Percentiles rank a stretch among this genome's conserved stretches.
These are phyloP conservation scores for Aegilops sharonensis DNA, from an alignment of 176 grass and related monocot species.

Conservation along the genomic window DNA sequence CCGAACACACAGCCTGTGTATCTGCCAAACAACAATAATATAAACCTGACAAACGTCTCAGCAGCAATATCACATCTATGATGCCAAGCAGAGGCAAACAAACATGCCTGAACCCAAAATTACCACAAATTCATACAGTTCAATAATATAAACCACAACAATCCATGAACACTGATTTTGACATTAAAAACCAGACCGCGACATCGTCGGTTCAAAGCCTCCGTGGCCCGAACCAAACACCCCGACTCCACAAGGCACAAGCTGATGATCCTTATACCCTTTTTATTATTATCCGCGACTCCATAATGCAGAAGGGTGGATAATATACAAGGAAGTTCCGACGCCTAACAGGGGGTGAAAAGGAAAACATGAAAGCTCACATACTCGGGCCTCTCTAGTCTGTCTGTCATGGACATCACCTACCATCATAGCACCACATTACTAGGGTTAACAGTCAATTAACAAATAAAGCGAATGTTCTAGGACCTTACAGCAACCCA, in stretches of 20 bases:
- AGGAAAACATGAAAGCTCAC: constrained; percentile 30
- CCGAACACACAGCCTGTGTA: no score
- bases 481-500: constrained; percentile 43
- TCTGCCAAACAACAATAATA: no score
- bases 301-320: constrained; percentile 29
- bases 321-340: constrained; percentile 43
- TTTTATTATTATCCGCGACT: constrained; percentile 21
- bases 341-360: constrained; percentile 27
- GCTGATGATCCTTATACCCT: constrained; percentile 14
- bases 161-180: neutral
- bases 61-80: neutral
- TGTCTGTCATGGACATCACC: constrained; percentile 35
- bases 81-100: neutral
- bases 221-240: neutral
- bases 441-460: constrained; percentile 48
- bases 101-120: neutral
- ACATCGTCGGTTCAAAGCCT: neutral
- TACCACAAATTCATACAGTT: neutral
- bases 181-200: neutral
- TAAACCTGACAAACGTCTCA: no score
- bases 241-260: neutral
- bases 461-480: constrained; percentile 58
- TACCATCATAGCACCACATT: constrained; percentile 38
- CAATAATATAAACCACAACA: neutral
- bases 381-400: constrained; percentile 32